Percentiles rank a stretch among this genome's conserved stretches.
phyloP scores from a whole-genome alignment of 1,284 basidiomycete species.

The Phellopilus nigrolimitatus region DNA sequence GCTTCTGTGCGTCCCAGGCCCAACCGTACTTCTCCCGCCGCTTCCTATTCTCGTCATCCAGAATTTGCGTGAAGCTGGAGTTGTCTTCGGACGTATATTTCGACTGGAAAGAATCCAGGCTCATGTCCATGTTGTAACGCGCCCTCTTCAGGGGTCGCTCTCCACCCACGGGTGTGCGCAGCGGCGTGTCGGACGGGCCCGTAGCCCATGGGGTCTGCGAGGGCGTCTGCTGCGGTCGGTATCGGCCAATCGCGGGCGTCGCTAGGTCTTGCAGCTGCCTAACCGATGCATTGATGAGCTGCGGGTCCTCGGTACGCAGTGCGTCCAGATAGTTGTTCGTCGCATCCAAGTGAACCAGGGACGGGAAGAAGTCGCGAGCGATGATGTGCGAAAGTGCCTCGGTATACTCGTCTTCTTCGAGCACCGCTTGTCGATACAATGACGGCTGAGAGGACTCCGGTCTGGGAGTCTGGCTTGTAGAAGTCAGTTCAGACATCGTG shows the following conservation, averaged over 20 bases:
- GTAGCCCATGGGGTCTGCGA: slow-evolving; percentile 61
- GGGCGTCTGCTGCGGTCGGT: slow-evolving; percentile 46
- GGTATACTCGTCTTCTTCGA: slow-evolving; percentile 96
- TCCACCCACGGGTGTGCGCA: slow-evolving; percentile 37
- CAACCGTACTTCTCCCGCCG: slow-evolving; percentile 78
- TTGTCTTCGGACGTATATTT: slow-evolving; percentile 94
- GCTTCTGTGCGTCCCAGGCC: slow-evolving; percentile 87
- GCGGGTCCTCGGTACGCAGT: slow-evolving; percentile 64
- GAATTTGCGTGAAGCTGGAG: slow-evolving; percentile 85
- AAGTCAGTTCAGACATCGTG: slow-evolving; percentile 11
- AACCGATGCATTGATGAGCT: slow-evolving; percentile 68
- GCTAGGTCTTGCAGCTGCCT: slow-evolving; percentile 63
- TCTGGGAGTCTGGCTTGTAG: not conserved
- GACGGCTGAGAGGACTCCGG: slow-evolving; percentile 24
- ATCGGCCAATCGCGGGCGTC: slow-evolving; percentile 44
- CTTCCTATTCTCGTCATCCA: slow-evolving; percentile 81
- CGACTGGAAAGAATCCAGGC: slow-evolving; percentile 82
- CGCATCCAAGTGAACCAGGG: slow-evolving; percentile 80
- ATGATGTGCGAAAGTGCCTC: slow-evolving; percentile 91
- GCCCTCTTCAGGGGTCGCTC: slow-evolving; percentile 47
- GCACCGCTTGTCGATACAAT: slow-evolving; percentile 64
- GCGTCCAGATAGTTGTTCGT: slow-evolving; percentile 84
- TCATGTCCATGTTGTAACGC: slow-evolving; percentile 56
- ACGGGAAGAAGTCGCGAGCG: slow-evolving; percentile 96
- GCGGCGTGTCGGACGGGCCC: slow-evolving; percentile 63